Evolutionary conservation across 23 red algal genomes (phyloP).

Genomic region (Gracilaria vermiculophylla): DNA sequence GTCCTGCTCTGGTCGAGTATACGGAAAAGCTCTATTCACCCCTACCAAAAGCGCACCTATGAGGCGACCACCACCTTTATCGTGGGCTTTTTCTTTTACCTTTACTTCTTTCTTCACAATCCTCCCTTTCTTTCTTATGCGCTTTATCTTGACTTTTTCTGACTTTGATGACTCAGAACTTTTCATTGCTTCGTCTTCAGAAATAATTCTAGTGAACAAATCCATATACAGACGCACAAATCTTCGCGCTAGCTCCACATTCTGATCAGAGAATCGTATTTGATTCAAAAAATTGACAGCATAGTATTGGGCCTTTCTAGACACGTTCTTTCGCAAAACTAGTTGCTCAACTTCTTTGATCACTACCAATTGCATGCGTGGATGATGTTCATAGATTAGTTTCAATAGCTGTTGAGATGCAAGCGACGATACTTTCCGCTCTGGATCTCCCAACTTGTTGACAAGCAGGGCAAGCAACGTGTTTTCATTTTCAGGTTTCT

Average conservation of each 20-base stretch:
- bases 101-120: constrained; percentile 12
- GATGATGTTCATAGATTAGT: constrained; percentile 74
- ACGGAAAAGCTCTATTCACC: constrained; percentile 75
- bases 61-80: constrained; percentile 50
- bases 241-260: constrained; percentile 60
- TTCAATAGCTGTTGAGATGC: constrained; percentile 63
- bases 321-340: constrained; percentile 43
- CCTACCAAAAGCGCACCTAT: constrained; percentile 67
- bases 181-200: neutral
- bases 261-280: constrained; percentile 21
- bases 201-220: constrained; percentile 36
- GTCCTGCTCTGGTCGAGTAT: constrained; percentile 47
- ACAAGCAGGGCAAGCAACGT: constrained; percentile 79
- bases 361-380: constrained; percentile 77
- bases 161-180: neutral
- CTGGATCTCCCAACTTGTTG: constrained; percentile 87
- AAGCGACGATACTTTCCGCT: constrained; percentile 62
- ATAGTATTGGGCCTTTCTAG: constrained; percentile 60
- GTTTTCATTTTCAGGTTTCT: constrained; percentile 83
- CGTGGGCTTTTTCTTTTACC: constrained; percentile 1
- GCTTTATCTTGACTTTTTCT: constrained; percentile 45
- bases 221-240: constrained; percentile 75
- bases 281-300: constrained; percentile 71
- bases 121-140: neutral
- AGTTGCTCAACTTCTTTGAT: constrained; percentile 62